These are phyloP conservation scores for Lophiostoma macrostomum DNA, from an alignment of 495 filamentous ascomycete species.

Conservation along the genomic window DNA sequence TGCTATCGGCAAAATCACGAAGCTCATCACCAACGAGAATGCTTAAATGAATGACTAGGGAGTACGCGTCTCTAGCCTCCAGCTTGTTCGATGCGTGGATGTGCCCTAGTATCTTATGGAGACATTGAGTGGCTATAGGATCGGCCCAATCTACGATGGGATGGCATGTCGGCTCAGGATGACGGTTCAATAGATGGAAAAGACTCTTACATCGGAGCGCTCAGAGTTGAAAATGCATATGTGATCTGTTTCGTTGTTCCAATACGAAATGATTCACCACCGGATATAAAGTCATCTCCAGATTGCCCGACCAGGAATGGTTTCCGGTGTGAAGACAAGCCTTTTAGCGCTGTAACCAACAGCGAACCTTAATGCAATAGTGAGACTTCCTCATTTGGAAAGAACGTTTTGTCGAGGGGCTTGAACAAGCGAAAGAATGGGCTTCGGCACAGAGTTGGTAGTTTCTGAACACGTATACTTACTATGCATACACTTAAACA, in stretches of 20 bases:
- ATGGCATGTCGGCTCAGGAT: no score
- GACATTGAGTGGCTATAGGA: not conserved
- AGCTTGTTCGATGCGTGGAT: not conserved
- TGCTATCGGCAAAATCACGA: constrained; percentile 94
- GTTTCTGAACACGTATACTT: no score
- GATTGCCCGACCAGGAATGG: not conserved
- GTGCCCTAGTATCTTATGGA: not conserved
- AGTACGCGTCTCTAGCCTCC: no score
- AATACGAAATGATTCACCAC: no score
- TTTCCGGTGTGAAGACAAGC: constrained; percentile 19
- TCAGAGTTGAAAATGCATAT: not conserved
- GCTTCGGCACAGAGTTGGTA: no score
- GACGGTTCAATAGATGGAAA: no score
- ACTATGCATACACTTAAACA: not conserved
- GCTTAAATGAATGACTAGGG: constrained; percentile 26
- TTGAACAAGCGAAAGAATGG: no score
- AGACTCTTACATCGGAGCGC: no score
- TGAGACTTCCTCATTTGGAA: constrained; percentile 9
- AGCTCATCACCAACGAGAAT: constrained; percentile 53
- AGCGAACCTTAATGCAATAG: constrained; percentile 16
- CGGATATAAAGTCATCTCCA: not conserved
- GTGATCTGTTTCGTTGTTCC: not conserved
- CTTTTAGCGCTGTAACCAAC: constrained; percentile 26
- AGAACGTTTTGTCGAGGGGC: not conserved
- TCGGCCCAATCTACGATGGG: no score